Percentiles rank a stretch among this genome's conserved stretches.
These are phyloP conservation scores for Yamadazyma dendronema DNA, from an alignment of 1,139 yeast species.

Conservation along the genomic window DNA sequence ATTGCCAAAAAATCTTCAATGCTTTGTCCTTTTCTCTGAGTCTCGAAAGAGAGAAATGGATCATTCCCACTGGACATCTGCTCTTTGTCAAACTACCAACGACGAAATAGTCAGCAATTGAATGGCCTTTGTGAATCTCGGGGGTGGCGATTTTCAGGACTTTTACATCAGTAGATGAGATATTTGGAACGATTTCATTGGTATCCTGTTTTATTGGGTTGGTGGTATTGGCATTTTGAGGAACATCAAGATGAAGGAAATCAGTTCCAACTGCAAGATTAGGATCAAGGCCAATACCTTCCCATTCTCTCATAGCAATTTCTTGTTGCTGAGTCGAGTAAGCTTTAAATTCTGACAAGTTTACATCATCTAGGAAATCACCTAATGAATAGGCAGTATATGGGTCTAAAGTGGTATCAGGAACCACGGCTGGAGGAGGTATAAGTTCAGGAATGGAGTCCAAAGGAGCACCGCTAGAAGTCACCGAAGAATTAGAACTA, in stretches of 20 bases:
- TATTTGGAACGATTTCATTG: too few species aligned
- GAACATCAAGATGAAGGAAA: background rate
- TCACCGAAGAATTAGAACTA: background rate
- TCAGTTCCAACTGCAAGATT: background rate
- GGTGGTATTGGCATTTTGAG: too few species aligned
- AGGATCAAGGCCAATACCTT: conserved; percentile 1
- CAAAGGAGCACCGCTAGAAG: background rate
- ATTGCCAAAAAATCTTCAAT: background rate
- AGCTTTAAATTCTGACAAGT: conserved; percentile 6
- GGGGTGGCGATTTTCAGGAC: background rate
- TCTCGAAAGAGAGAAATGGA: conserved; percentile 1
- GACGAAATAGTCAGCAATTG: conserved; percentile 3
- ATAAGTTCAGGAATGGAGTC: background rate
- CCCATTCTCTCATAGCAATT: background rate
- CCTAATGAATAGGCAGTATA: conserved; percentile 5
- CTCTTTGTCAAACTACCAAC: conserved; percentile 4
- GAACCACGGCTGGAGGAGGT: background rate
- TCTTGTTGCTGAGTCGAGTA: conserved; percentile 2
- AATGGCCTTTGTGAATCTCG: background rate
- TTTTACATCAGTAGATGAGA: background rate
- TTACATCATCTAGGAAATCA: conserved; percentile 7
- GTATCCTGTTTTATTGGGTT: background rate
- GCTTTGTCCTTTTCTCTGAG: conserved; percentile 1
- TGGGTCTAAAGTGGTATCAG: background rate
- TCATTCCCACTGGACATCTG: conserved; percentile 2